Evolutionary conservation across 2,329 filamentous ascomycete genomes (phyloP).

Genomic region (Pezicula neosporulosa): DNA sequence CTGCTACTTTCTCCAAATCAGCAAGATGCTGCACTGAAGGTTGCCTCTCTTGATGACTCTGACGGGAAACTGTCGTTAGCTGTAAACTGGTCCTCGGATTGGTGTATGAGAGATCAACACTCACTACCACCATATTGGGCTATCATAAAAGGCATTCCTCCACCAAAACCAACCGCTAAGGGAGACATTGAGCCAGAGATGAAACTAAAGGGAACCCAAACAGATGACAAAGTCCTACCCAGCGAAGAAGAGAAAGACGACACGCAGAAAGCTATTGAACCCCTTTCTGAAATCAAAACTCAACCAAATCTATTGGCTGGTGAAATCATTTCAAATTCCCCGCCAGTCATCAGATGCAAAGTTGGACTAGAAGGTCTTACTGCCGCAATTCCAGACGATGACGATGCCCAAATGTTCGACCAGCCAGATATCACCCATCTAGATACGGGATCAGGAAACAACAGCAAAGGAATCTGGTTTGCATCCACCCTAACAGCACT

Average conservation of each 20-base stretch:
- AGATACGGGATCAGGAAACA: conserved; percentile 7
- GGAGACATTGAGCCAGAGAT: background rate
- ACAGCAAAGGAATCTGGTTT: conserved; percentile 50
- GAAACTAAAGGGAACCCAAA: background rate
- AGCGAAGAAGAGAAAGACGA: background rate
- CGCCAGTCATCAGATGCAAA: conserved; percentile 42
- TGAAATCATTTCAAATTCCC: background rate
- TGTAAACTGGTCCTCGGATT: conserved; percentile 51
- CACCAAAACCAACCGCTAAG: background rate
- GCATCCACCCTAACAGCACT: conserved; percentile 53
- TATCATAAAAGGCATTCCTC: conserved; percentile 35
- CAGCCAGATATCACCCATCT: conserved; percentile 17
- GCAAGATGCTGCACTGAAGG: conserved; percentile 44
- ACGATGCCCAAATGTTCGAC: conserved; percentile 19
- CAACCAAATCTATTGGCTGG: background rate
- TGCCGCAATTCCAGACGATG: conserved; percentile 39
- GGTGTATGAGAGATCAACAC: conserved; percentile 47
- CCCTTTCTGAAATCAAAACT: background rate
- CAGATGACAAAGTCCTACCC: no score
- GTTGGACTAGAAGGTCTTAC: conserved; percentile 45
- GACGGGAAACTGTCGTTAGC: conserved; percentile 57
- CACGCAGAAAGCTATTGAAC: no score
- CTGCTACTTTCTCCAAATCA: conserved; percentile 52
- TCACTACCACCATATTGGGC: conserved; percentile 60
- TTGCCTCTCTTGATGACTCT: conserved; percentile 55